A percentile compares a stretch with the other conserved stretches of the same genome.
Evolutionary conservation across 768 basidiomycete species (phyloP).

Genomic region (Rhizopogon roseolus): DNA sequence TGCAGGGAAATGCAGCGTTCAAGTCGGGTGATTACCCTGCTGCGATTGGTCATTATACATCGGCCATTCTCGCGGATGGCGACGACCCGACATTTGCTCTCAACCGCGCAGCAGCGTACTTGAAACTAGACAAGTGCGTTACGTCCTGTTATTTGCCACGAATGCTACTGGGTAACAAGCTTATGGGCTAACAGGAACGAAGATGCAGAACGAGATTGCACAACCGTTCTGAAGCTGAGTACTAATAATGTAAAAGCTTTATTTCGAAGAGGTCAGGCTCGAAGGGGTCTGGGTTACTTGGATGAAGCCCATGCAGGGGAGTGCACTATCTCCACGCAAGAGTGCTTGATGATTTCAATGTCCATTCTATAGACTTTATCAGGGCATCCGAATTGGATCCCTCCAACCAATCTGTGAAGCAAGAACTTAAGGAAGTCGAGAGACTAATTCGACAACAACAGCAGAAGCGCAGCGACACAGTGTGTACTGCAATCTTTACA

Average conservation of each 20-base stretch:
- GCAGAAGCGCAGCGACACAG: slow-evolving; percentile 28
- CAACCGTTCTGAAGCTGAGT: slow-evolving; percentile 51
- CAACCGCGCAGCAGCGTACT: slow-evolving; percentile 88
- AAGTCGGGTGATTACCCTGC: slow-evolving; percentile 71
- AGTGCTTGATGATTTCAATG: slow-evolving; percentile 2
- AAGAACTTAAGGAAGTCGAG: slow-evolving; percentile 54
- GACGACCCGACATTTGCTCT: slow-evolving; percentile 74
- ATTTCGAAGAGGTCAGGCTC: slow-evolving; percentile 75
- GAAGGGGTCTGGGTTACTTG: slow-evolving; percentile 48
- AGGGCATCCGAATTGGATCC: slow-evolving; percentile 59
- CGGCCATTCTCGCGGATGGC: slow-evolving; percentile 68
- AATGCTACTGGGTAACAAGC: not conserved
- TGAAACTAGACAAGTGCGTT: slow-evolving; percentile 93
- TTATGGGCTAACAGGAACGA: slow-evolving; percentile 44
- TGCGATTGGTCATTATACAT: slow-evolving; percentile 84
- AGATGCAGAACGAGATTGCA: slow-evolving; percentile 82
- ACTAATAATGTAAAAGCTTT: slow-evolving; percentile 70
- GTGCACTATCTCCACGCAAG: not conserved
- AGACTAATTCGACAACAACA: slow-evolving; percentile 28
- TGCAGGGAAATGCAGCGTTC: slow-evolving; percentile 84
- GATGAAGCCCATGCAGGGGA: slow-evolving; percentile 57
- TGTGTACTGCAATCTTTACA: not conserved
- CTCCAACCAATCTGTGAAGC: slow-evolving; percentile 53
- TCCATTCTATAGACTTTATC: slow-evolving; percentile 47
- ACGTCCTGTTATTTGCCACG: not conserved